A percentile compares a stretch with the other conserved stretches of the same genome.
phyloP scores from a whole-genome alignment of 2,329 filamentous ascomycete genomes.

The Colletotrichum melonis region DNA sequence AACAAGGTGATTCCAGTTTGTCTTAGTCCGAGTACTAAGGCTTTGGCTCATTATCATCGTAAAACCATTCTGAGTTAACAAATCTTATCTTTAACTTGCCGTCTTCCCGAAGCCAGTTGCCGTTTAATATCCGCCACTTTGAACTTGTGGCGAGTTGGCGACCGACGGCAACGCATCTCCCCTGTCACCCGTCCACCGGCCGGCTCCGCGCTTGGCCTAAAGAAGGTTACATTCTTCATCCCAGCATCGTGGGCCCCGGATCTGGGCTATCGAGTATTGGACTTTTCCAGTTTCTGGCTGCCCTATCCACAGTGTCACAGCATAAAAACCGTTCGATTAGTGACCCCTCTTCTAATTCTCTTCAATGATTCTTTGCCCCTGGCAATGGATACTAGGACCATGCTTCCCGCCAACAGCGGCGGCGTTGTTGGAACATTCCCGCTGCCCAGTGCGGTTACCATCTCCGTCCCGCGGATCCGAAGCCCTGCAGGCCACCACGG shows the following conservation, averaged over 20 bases:
- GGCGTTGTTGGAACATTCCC: background rate
- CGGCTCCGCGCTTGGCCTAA: background rate
- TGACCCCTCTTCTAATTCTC: background rate
- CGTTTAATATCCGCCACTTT: background rate
- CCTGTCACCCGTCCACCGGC: background rate
- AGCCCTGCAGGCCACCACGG: background rate
- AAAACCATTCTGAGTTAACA: background rate
- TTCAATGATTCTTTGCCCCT: background rate
- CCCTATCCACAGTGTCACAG: background rate
- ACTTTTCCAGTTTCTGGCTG: too few species aligned
- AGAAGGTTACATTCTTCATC: background rate
- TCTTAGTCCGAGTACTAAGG: background rate
- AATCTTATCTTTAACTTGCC: background rate
- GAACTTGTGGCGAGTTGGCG: background rate
- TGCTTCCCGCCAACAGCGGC: background rate
- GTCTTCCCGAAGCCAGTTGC: background rate
- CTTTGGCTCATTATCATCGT: too few species aligned
- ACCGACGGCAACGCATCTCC: background rate
- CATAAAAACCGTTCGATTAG: slow-evolving; percentile 6
- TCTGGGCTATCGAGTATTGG: slow-evolving; percentile 3
- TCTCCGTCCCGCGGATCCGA: background rate
- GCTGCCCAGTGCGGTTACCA: slow-evolving; percentile 8
- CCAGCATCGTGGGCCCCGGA: slow-evolving; percentile 4
- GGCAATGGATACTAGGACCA: background rate
- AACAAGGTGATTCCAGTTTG: background rate